Conservation (phyloP, 176 grass and related monocot genomes). For the Oryza glumipatula region DNA sequence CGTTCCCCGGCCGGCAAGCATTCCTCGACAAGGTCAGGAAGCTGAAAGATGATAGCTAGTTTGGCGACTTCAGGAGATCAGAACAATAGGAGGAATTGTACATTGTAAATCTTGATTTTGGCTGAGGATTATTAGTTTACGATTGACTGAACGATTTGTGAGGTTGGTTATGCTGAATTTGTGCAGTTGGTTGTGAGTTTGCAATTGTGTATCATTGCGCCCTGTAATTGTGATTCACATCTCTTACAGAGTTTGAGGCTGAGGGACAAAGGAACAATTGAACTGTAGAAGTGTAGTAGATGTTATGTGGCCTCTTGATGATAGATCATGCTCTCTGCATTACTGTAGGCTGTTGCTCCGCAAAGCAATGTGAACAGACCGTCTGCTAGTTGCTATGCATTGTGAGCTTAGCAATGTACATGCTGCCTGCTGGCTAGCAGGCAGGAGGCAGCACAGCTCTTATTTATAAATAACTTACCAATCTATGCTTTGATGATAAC, state of each 20-base stretch:
- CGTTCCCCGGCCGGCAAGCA: constrained; percentile 50
- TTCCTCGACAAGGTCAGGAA: constrained; percentile 58
- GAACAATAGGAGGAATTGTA: not conserved
- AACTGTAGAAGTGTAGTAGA: not conserved
- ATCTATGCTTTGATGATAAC: too few species aligned
- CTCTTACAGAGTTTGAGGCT: not conserved
- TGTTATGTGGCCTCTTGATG: too few species aligned
- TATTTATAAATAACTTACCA: not conserved
- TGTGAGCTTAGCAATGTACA: not conserved
- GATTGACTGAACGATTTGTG: too few species aligned
- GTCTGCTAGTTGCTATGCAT: too few species aligned
- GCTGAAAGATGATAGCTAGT: constrained; percentile 35
- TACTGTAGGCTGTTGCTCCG: not conserved
- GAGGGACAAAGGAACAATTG: not conserved
- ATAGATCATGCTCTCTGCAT: not conserved
- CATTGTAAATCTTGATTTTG: not conserved
- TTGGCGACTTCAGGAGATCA: not conserved
- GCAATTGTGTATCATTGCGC: not conserved
- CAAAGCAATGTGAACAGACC: not conserved
- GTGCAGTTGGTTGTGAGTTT: not conserved
- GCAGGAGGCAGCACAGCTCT: not conserved
- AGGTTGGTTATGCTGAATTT: not conserved
- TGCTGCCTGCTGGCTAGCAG: not conserved
- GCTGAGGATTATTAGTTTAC: not conserved
- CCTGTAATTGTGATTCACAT: not conserved